Base-by-base conservation (phyloP, 495 filamentous ascomycete species). In the Tricharina praecox region DNA sequence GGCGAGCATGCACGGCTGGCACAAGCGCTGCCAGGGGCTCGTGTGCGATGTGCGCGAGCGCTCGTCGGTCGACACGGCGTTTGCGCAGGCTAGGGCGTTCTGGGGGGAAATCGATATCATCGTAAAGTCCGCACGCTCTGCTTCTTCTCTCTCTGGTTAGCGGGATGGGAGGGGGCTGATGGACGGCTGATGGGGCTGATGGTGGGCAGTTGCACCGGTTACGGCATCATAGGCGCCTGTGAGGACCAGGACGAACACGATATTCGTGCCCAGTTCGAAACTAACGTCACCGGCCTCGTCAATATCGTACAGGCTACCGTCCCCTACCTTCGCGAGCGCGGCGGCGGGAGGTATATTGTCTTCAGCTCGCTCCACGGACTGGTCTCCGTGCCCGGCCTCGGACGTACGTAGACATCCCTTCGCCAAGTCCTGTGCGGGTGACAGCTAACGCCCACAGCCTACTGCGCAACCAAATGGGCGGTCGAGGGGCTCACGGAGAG, bases 211-310 rank as follows among this genome's bases (percentile, higher is more conserved):
- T 32, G 28, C 28, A 40, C 24, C 34, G 25, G 18, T 16, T 28
- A 25, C 59, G 90, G 88, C 41, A 84, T 97, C 26, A 93, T 96
- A 53, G 88, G 84, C 23, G 80, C 88, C 2, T 94, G 85, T 65
- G 90, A 97, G 65, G 90, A 95, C 66, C 90, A 96, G 65, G 85
- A 93, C 64, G 84, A 90, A 56, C 78, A 82, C 62, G 88, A 96
- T 54, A 78, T 97, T 51, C 80, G 85, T 50, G 90, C 88, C 60
- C 88, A 96, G 63, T 95, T 96, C 64, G 82, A 88, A 65, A 95
- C 86, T 24, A 97, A 97, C 62, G 92, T 93, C 67, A 85, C 86
- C 64, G 90, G 90, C 45, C 88, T 85, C 0, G 60, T 95, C 50
- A 80, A 95, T 61, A 96, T 97, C 55, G 80, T 95, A 50, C 84